Evolutionary conservation across 352 stramenopile species (phyloP), one percentile per base, ranked within the genome.

Genomic region (Globisporangium canariense): DNA sequence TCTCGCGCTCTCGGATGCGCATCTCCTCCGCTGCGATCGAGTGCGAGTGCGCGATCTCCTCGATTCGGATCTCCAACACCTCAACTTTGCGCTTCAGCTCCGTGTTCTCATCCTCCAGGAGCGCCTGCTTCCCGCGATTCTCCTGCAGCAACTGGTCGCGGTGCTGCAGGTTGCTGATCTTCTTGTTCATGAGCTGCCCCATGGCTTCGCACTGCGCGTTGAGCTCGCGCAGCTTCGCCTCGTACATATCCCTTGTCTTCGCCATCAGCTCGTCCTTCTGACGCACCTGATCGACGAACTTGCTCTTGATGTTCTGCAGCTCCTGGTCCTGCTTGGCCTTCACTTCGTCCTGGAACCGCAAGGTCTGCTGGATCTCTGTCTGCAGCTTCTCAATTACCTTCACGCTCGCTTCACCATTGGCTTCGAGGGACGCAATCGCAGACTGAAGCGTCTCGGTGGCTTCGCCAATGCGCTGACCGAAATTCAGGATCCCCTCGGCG

Each of bases 161-260:
- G 41, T 94, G 79, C 57, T 91, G 83, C 36, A 93, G 43, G 30
- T 77, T 70, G 41, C 65, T 77, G 30, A 86, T 78, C 45, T 90
- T 88, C 56, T 93, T 90, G 71, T 86, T 91, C 76, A 91, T 84
- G 16, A 89, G 76, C 59, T 90, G 81, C 4, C 76, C 75, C 69
- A 92, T 80, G 30, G 68, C 79, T 62, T 92, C 83, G 54, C 81
- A 91, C 43, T 93, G 81, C 32, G 73, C 69, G 47, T 71, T 88
- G 1, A 89, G 65, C 59, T 90, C 76, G 20, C 73, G 72, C 3
- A 94, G 54, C 53, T 93, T 90, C 8, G 54, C 65, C 62, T 94
- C 83, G 58, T 91, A 93, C 36, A 72, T 59, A 1, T 91, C 80
- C 38, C 71, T 69, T 18, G 76, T 82, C 73, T 88, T 86, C 38